phyloP scores from a whole-genome alignment of 306 rosid species.

The Fagus crenata region DNA sequence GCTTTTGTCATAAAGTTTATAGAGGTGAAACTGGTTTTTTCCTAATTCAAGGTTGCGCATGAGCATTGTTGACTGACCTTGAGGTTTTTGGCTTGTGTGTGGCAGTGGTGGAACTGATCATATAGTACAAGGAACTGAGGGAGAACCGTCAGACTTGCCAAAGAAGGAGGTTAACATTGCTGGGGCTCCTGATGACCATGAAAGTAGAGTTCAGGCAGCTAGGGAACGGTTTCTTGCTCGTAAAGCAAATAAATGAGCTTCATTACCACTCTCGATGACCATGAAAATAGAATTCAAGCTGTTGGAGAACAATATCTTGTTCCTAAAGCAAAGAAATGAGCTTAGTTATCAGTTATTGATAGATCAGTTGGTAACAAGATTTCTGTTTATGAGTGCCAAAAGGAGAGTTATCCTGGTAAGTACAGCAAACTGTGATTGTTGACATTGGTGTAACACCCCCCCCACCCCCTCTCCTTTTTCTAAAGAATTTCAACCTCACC shows the following conservation, averaged over 20 bases:
- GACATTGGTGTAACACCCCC: not conserved
- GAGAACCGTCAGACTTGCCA: constrained; percentile 41
- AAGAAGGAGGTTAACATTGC: constrained; percentile 48
- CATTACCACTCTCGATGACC: constrained; percentile 36
- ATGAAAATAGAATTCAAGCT: constrained; percentile 63
- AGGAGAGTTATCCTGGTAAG: constrained; percentile 3
- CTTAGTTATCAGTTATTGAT: constrained; percentile 7
- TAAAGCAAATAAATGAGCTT: constrained; percentile 45
- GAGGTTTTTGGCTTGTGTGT: constrained; percentile 30
- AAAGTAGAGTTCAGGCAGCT: constrained; percentile 55
- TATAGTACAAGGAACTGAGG: constrained; percentile 46
- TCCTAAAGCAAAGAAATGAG: constrained; percentile 70
- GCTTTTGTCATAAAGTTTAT: constrained; percentile 13
- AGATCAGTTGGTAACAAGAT: constrained; percentile 7
- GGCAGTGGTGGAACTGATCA: constrained; percentile 66
- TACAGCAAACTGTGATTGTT: not conserved
- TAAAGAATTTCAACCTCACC: not conserved
- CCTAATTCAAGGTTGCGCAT: constrained; percentile 14
- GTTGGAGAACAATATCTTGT: constrained; percentile 89
- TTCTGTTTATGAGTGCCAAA: not conserved
- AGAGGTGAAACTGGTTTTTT: constrained; percentile 3
- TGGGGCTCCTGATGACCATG: constrained; percentile 44
- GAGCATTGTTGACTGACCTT: constrained; percentile 28
- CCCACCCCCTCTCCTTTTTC: not conserved
- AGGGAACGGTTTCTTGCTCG: constrained; percentile 59